Evolutionary conservation across 2,329 filamentous ascomycete species (phyloP).

Genomic region (Graphium sp.): DNA sequence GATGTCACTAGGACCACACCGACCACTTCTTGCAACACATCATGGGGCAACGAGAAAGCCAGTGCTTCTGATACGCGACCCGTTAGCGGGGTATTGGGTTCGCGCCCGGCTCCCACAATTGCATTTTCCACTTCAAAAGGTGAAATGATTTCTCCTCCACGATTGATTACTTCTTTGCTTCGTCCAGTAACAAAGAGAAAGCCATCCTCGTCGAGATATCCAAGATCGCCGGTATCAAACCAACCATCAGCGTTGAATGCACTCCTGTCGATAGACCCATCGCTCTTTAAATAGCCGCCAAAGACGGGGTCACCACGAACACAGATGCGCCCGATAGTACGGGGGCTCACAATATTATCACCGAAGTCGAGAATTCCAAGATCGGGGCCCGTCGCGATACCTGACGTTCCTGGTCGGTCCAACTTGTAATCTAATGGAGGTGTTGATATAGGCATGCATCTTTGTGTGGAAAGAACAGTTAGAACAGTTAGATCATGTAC

Average conservation of each 20-base stretch:
- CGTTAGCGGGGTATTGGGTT: constrained; percentile 21
- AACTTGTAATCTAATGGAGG: constrained; percentile 33
- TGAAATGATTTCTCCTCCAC: constrained; percentile 40
- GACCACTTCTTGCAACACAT: constrained; percentile 37
- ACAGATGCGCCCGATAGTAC: constrained; percentile 27
- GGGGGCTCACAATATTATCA: constrained; percentile 12
- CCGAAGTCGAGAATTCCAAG: constrained; percentile 27
- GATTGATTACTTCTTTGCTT: constrained; percentile 39
- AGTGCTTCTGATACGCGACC: constrained; percentile 28
- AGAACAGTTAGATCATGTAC: neutral
- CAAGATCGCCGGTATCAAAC: constrained; percentile 38
- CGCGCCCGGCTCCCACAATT: constrained; percentile 26
- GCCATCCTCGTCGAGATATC: constrained; percentile 30
- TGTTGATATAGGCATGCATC: constrained; percentile 39
- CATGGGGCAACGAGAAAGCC: constrained; percentile 34
- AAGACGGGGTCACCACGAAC: constrained; percentile 34
- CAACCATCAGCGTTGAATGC: constrained; percentile 29
- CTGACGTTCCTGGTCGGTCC: constrained; percentile 34
- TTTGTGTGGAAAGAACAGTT: neutral
- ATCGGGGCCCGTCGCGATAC: constrained; percentile 31
- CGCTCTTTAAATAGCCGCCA: constrained; percentile 26
- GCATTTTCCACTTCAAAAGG: constrained; percentile 43
- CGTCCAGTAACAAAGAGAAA: constrained; percentile 37
- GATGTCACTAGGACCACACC: constrained; percentile 33
- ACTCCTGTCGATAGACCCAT: constrained; percentile 23